Base-by-base conservation (phyloP, 2,329 filamentous ascomycete species). In the Apiospora arundinis region DNA sequence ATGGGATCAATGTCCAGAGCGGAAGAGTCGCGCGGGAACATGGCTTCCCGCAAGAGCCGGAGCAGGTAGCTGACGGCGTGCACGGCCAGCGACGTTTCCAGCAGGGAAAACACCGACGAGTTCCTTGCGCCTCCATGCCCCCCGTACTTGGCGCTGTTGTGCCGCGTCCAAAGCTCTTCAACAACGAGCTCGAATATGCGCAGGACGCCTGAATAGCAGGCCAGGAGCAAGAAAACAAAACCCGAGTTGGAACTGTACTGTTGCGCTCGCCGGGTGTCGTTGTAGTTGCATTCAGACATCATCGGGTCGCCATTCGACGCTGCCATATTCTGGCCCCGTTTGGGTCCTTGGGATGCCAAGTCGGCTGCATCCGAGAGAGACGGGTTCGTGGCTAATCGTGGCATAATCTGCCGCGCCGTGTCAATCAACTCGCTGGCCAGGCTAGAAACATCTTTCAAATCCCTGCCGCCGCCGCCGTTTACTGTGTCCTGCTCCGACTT, bases 361-460 rank as follows among this genome's bases (percentile, higher is more conserved):
- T 21, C 12, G n/a, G 25, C 25, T 25, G 8, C 25, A 0, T 63
- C 28, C 56, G 42, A 4, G n/a, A 4, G 3, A 1, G n/a, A 67
- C 4, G 16, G 1, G 3, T 45, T 25, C 9, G 23, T 45, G 40
- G 42, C 40, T 28, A 45, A 21, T 45, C 21, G 25, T 2, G 66
- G 40, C 23, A 46, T 46, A 8, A 67, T 46, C 18, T 46, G 66
- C 42, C 66, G 42, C 16, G 66, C 66, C 5, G 11, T 28, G 11
- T 67, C 66, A 45, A 67, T 67, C 23, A 67, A 23, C 42, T 67
- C 40, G n/a, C 66, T 67, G 9, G 40, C 40, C 16, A 67, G 66
- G 42, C n/a, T 18, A 21, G 66, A 67, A 42, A 25, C 44, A 18
- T 67, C 66, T 28, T 67, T 25, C 8, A 67, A 9, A 23, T 16